These are phyloP conservation scores for Eucalyptus sp. DNA, from an alignment of 345 rosid genomes.

Conservation along the genomic window DNA sequence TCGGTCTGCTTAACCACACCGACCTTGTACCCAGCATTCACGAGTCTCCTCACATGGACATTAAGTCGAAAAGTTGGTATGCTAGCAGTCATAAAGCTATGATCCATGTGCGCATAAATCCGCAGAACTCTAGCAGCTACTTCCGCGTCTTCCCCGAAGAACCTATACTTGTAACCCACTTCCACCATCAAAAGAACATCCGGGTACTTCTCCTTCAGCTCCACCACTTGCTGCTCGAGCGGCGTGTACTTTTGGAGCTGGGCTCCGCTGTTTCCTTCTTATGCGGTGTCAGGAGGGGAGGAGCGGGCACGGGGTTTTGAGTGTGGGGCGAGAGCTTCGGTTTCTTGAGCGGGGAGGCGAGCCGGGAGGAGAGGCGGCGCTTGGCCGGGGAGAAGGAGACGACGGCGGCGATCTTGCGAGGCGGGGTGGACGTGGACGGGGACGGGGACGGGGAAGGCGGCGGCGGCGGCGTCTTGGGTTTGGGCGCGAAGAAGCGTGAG, in stretches of 20 bases:
- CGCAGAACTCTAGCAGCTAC: constrained; percentile 69
- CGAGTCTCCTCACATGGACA: constrained; percentile 77
- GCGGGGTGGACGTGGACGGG: constrained; percentile 3
- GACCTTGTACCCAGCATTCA: constrained; percentile 74
- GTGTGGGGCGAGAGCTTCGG: constrained; percentile 50
- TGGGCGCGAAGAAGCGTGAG: constrained; percentile 85
- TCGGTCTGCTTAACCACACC: constrained; percentile 98
- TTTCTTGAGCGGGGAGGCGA: constrained; percentile 26
- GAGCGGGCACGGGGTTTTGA: constrained; percentile 19
- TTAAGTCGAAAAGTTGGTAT: constrained; percentile 83
- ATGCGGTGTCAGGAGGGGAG: not conserved
- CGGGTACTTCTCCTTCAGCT: constrained; percentile 47
- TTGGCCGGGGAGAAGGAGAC: constrained; percentile 65
- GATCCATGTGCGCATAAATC: constrained; percentile 74
- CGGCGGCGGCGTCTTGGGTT: constrained; percentile 23
- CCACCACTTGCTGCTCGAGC: constrained; percentile 71
- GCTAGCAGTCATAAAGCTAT: constrained; percentile 77
- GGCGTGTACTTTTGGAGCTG: constrained; percentile 53
- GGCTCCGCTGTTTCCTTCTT: not conserved
- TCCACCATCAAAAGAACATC: constrained; percentile 87
- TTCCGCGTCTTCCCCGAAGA: constrained; percentile 89
- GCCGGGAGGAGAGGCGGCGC: constrained; percentile 54
- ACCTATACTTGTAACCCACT: constrained; percentile 86
- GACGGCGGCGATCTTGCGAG: constrained; percentile 50
- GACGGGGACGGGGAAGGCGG: not conserved